phyloP scores from a whole-genome alignment of 805 yeast genomes.

The Metschnikowia santaceciliae region DNA sequence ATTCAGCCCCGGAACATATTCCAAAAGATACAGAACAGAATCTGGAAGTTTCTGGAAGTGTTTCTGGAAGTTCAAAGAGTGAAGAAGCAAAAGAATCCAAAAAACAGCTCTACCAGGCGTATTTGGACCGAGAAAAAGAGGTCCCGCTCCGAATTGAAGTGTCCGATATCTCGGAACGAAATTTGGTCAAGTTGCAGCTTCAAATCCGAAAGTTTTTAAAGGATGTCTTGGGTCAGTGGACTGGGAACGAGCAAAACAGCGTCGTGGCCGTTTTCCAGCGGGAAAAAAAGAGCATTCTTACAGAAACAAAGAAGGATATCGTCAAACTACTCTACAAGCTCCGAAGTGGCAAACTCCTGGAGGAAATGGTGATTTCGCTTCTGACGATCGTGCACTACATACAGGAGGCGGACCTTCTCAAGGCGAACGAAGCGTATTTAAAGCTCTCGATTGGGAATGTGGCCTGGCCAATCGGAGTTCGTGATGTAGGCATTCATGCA shows the following conservation, averaged over 20 bases:
- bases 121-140: conserved; percentile 25
- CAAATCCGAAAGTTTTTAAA: conserved; percentile 50
- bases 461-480: conserved; percentile 90
- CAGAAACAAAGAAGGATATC: conserved; percentile 43
- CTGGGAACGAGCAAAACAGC: conserved; percentile 9
- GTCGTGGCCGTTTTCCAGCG: background rate
- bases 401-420: conserved; percentile 48
- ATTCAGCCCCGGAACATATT: too few relatives aligned
- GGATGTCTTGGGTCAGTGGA: conserved; percentile 44
- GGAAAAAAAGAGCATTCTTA: conserved; percentile 15
- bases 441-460: conserved; percentile 80
- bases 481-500: conserved; percentile 74
- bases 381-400: conserved; percentile 56
- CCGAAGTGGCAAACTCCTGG: conserved; percentile 34
- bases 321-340: conserved; percentile 46
- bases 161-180: conserved; percentile 28
- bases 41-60: too few relatives aligned
- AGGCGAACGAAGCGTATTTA: conserved; percentile 67
- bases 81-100: background rate
- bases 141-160: conserved; percentile 16
- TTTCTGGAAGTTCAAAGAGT: background rate
- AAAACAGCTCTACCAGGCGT: conserved; percentile 19
- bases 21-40: too few relatives aligned
- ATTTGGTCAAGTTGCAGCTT: conserved; percentile 26
- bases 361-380: conserved; percentile 49